phyloP scores from a whole-genome alignment of 2,329 filamentous ascomycete species.

The Cladosporium sp. region DNA sequence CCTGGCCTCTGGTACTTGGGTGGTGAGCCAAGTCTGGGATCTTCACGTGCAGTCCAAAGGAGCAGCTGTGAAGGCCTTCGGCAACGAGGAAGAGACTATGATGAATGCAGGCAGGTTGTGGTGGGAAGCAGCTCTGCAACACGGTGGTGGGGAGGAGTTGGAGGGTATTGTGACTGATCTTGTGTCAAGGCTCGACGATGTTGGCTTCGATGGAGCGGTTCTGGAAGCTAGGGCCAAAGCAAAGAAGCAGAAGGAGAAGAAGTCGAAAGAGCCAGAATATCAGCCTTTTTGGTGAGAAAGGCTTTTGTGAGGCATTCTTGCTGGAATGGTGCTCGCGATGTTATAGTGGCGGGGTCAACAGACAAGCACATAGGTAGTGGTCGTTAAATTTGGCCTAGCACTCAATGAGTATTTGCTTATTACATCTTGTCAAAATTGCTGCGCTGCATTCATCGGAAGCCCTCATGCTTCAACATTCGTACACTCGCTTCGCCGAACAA shows the following conservation, averaged over 20 bases:
- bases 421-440: no score
- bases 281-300: background rate
- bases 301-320: background rate
- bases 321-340: background rate
- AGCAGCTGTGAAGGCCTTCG: background rate
- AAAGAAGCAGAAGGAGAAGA: background rate
- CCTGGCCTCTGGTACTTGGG: background rate
- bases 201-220: background rate
- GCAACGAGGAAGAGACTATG: background rate
- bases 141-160: background rate
- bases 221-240: background rate
- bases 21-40: constrained; percentile 3
- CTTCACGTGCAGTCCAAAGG: background rate
- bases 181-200: constrained; percentile 1
- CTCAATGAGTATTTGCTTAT: no score
- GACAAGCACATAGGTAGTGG: no score
- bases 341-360: no score
- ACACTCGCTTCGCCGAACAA: no score
- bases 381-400: no score
- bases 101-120: constrained; percentile 14
- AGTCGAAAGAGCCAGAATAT: background rate
- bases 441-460: no score
- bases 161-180: background rate
- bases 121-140: constrained; percentile 20
- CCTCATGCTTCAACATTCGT: no score